phyloP scores from a whole-genome alignment of 352 stramenopile species.

The Lagenidium sp. region DNA sequence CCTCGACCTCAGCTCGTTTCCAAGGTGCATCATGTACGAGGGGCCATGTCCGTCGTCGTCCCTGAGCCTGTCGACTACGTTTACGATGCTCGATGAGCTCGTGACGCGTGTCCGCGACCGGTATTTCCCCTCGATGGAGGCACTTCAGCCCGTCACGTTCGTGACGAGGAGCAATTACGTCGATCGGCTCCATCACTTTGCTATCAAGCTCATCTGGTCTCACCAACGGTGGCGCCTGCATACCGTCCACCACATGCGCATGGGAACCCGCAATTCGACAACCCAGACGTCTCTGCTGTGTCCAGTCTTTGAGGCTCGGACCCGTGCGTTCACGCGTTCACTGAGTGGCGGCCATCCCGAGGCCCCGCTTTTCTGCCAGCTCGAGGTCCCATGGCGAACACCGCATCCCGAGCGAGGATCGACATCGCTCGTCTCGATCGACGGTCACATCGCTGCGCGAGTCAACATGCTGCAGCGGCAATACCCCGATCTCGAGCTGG shows the following conservation, averaged over 20 bases:
- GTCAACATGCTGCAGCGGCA: neutral
- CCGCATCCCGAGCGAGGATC: neutral
- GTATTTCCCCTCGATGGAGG: neutral
- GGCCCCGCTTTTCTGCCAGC: neutral
- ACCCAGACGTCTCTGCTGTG: too few species aligned
- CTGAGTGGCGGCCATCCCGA: neutral
- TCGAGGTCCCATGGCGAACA: neutral
- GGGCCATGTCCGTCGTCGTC: too few species aligned
- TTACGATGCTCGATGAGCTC: conserved; percentile 10
- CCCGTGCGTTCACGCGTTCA: neutral
- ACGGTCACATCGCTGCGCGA: neutral
- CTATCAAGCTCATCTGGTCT: neutral
- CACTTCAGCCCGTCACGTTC: neutral
- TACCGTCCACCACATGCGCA: neutral
- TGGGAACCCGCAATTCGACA: too few species aligned
- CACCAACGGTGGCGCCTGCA: neutral
- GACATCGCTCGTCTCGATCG: neutral
- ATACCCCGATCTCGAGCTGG: neutral
- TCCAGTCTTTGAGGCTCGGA: too few species aligned
- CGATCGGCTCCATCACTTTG: conserved; percentile 10
- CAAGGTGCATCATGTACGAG: conserved; percentile 9
- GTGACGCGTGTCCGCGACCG: neutral
- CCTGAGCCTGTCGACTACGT: too few species aligned
- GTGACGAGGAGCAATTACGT: conserved; percentile 6
- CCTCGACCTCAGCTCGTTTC: conserved; percentile 5